Conservation (phyloP, 2,329 filamentous ascomycete genomes). For the Alternaria longipes region DNA sequence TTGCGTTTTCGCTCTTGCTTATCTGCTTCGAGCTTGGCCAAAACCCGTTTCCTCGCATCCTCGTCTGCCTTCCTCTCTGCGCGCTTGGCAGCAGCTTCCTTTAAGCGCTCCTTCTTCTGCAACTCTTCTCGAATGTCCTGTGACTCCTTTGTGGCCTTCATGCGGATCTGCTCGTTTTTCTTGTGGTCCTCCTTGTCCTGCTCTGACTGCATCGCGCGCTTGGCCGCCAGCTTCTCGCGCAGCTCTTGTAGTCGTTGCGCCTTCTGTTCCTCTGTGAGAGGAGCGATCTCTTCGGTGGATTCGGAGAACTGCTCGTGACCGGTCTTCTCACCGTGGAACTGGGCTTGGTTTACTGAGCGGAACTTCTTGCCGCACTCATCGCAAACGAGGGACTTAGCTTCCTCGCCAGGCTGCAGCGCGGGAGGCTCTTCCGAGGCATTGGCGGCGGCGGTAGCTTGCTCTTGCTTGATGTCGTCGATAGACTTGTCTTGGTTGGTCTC, state of each 20-base stretch:
- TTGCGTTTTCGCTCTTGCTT: conserved; percentile 88
- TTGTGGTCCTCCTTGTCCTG: conserved; percentile 83
- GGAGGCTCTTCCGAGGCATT: conserved; percentile 63
- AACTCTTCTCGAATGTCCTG: conserved; percentile 93
- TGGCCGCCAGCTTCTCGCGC: conserved; percentile 74
- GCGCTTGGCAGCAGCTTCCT: conserved; percentile 86
- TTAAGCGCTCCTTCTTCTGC: conserved; percentile 86
- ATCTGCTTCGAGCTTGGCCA: conserved; percentile 93
- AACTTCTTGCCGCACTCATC: conserved; percentile 96
- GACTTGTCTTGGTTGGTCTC: conserved; percentile 90
- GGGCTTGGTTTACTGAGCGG: conserved; percentile 79
- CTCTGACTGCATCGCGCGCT: conserved; percentile 72
- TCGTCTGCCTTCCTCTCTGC: conserved; percentile 87
- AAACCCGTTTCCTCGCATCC: conserved; percentile 86
- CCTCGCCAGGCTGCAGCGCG: conserved; percentile 73
- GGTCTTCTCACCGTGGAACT: conserved; percentile 91
- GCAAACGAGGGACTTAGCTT: conserved; percentile 85
- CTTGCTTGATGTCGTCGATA: conserved; percentile 77
- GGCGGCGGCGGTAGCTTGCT: conserved; percentile 48
- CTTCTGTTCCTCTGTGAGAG: conserved; percentile 92
- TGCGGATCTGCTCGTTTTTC: conserved; percentile 83
- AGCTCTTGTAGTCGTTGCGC: conserved; percentile 80
- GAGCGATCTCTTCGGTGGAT: conserved; percentile 89
- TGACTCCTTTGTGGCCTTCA: conserved; percentile 87
- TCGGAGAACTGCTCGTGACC: conserved; percentile 92